Base-by-base conservation (phyloP, 139 green algal species). In the Raphidocelis subcapitata region DNA sequence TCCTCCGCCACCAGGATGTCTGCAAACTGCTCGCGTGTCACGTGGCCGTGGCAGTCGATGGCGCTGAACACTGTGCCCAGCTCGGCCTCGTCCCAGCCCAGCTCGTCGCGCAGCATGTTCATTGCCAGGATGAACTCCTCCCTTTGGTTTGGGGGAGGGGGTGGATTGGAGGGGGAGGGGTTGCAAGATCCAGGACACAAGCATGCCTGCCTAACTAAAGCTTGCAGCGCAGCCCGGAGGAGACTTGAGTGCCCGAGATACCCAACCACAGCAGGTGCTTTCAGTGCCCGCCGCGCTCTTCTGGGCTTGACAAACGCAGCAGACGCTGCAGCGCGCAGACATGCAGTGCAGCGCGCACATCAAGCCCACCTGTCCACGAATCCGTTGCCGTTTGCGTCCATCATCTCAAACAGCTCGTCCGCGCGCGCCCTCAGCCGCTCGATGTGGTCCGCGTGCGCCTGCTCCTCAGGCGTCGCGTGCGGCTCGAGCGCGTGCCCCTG, bases 341-440 rank as follows among this genome's bases (percentile, higher is more conserved):
- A n/a, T n/a, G n/a, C n/a, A n/a, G n/a, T n/a, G n/a, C n/a, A n/a
- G n/a, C n/a, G n/a, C n/a, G n/a, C n/a, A n/a, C n/a, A n/a, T n/a
- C n/a, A n/a, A n/a, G n/a, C n/a, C n/a, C n/a, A 75, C 69, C 69
- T 75, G 69, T 75, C 69, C 26, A 75, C 41, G 56, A 75, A 44
- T 26, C 69, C 69, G 60, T 75, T 67, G 69, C 69, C 69, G 35
- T 75, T 57, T 0, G 41, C 32, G 54, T 75, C 69, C n/a, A 75
- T 33, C 28, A 60, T 16, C 8, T 36, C 4, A 26, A 75, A 29
- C 28, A 65, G 41, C 41, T 49, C 41, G 41, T 49, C 41, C 8
- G 41, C 41, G 41, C 41, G 41, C 8, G 12, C 41, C 41, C 41
- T 49, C 8, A 49, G 41, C 8, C 12, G 41, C 41, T 8, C 12